Evolutionary conservation across 805 yeast genomes (phyloP), one percentile per base, ranked within the genome.

Genomic region (Scheffersomyces stipitis): DNA sequence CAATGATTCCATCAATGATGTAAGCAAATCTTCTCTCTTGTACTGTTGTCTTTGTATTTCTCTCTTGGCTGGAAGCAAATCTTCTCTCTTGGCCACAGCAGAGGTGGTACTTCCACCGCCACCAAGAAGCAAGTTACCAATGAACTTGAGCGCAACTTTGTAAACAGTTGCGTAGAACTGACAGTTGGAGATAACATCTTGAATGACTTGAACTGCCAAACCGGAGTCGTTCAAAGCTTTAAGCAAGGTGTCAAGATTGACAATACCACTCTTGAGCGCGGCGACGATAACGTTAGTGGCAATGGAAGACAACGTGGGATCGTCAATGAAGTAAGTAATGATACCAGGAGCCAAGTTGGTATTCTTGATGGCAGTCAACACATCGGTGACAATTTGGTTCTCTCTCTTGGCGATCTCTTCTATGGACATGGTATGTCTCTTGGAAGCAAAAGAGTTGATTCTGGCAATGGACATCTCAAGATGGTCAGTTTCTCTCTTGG

Each of bases 221-320:
- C 74, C 74, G 26, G 73, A 66, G 37, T 68, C 66, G 42, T 59
- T 61, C 47, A 68, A 61, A 20, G 71, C 59, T 28, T 53, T 63
- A 42, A 66, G 56, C 45, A 68, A 64, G 6, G 71, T 64, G 36
- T 54, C 50, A 40, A 68, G 42, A 31, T 66, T 56, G 31, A 68
- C 50, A 27, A 43, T 20, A 42, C 65, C 66, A 38, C 52, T 49
- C 46, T 66, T 59, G 40, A 68, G 51, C 32, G 58, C 46, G 4
- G 44, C 43, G 26, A 59, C 49, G 37, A 59, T 56, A 17, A 59
- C 59, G 5, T 55, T 34, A 26, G 59, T 48, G 18, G 63, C 60
- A 33, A 57, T 52, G 30, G 56, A 52, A 24, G 55, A 53, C 42
- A 68, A 61, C 18, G 46, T 47, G 31, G 56, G 49, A 41, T 66